Evolutionary conservation across 176 grass and related monocot species (phyloP).

Genomic region (Oryza officinalis): DNA sequence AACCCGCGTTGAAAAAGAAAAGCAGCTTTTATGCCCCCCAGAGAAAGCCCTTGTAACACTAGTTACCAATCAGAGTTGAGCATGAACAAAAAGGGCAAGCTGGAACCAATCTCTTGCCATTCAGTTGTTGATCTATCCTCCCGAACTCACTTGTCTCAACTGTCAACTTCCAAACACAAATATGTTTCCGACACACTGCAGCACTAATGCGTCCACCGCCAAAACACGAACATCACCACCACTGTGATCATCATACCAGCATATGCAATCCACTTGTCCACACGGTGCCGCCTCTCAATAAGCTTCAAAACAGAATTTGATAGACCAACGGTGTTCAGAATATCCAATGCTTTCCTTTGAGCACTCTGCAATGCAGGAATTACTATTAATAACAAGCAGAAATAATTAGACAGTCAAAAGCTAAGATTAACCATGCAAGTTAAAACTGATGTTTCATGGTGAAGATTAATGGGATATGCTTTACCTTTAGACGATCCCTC

Average conservation of each 20-base stretch:
- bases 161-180: conserved; percentile 18
- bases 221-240: conserved; percentile 69
- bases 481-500: conserved; percentile 91
- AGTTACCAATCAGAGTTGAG: not conserved
- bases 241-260: conserved; percentile 71
- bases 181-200: not conserved
- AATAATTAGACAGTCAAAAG: not conserved
- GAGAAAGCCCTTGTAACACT: not conserved
- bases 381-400: conserved; percentile 6
- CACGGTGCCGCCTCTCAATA: conserved; percentile 79
- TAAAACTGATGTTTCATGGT: not conserved
- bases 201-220: conserved; percentile 73
- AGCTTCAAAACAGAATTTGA: conserved; percentile 91
- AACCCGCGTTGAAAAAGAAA: not conserved
- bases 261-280: conserved; percentile 92
- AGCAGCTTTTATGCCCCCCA: not conserved
- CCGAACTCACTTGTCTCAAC: not conserved
- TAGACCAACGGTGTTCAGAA: conserved; percentile 90
- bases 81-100: not conserved
- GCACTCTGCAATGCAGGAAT: conserved; percentile 60
- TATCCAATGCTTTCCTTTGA: conserved; percentile 95
- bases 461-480: not conserved
- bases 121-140: not conserved
- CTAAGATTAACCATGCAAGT: not conserved
- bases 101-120: not conserved